Percentiles rank a stretch among this genome's conserved stretches.
These are phyloP conservation scores for Alternaria sp. DNA, from an alignment of 2,329 filamentous ascomycete genomes.

Conservation along the genomic window DNA sequence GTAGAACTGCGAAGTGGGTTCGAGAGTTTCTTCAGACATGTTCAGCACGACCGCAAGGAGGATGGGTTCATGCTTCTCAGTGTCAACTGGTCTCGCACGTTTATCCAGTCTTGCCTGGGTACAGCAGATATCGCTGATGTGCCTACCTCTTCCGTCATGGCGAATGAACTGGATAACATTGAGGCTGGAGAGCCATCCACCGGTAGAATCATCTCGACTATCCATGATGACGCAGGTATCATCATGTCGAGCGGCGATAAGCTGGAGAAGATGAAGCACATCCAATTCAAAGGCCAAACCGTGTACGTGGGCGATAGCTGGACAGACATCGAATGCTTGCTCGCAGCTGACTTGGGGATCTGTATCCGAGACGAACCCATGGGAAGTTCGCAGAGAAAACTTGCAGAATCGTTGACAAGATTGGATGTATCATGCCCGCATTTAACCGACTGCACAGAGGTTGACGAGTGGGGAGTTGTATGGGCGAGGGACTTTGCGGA, in stretches of 20 bases:
- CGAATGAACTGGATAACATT: constrained; percentile 35
- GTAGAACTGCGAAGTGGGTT: constrained; percentile 49
- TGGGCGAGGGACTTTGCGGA: constrained; percentile 33
- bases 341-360: constrained; percentile 55
- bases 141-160: constrained; percentile 11
- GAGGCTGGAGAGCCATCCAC: constrained; percentile 14
- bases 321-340: constrained; percentile 56
- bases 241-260: constrained; percentile 53
- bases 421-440: constrained; percentile 34
- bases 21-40: constrained; percentile 37
- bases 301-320: constrained; percentile 58
- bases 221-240: constrained; percentile 17
- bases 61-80: constrained; percentile 48
- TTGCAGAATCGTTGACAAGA: constrained; percentile 44
- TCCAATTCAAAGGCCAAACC: constrained; percentile 19
- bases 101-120: constrained; percentile 46
- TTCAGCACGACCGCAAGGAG: constrained; percentile 7
- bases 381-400: constrained; percentile 40
- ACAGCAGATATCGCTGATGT: constrained; percentile 2
- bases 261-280: constrained; percentile 30
- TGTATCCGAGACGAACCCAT: constrained; percentile 52
- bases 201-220: constrained; percentile 22
- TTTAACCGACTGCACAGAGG: constrained; percentile 20
- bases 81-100: constrained; percentile 56
- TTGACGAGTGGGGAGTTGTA: constrained; percentile 24